Conservation (phyloP, 345 rosid genomes). For the Anacardium occidentale region DNA sequence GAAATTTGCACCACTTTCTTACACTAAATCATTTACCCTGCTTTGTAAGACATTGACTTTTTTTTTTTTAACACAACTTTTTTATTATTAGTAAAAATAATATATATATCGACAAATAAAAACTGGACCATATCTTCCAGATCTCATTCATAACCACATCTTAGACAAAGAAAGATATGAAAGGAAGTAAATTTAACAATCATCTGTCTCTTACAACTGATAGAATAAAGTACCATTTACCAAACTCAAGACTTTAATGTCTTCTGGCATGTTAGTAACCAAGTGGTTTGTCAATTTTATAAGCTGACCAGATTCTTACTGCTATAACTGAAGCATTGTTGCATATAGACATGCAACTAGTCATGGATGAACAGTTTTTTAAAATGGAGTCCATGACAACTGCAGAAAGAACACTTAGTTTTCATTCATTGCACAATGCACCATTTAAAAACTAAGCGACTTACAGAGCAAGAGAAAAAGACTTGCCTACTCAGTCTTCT, state of each 20-base stretch:
- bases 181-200: background rate
- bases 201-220: background rate
- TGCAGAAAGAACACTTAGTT: background rate
- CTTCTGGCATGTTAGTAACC: background rate
- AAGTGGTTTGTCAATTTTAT: background rate
- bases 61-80: background rate
- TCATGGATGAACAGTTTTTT: background rate
- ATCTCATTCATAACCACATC: background rate
- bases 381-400: background rate
- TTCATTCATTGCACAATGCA: background rate
- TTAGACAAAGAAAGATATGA: background rate
- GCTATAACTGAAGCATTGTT: background rate
- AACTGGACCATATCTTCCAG: background rate
- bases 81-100: background rate
- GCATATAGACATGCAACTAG: background rate
- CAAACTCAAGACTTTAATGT: background rate
- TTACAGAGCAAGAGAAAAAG: background rate
- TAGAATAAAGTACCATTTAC: background rate
- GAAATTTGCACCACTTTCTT: background rate
- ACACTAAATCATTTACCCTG: background rate
- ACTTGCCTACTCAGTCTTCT: conserved; percentile 72
- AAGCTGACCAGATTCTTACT: background rate
- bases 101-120: background rate
- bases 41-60: background rate
- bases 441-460: background rate